These are phyloP conservation scores for Taphrina communis DNA, from an alignment of 1,139 yeast species.

Conservation along the genomic window DNA sequence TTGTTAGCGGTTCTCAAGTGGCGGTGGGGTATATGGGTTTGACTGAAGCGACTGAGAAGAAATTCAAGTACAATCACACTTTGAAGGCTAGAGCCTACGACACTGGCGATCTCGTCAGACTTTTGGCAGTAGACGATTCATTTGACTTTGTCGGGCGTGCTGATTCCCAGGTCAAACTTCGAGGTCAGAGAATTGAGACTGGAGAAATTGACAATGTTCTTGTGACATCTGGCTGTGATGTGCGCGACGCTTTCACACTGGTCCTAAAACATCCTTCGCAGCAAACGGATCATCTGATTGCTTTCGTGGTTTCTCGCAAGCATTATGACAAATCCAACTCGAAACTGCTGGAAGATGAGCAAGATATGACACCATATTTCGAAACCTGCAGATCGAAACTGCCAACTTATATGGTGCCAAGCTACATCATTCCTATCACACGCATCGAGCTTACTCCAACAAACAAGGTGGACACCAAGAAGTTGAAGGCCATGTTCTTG, in stretches of 20 bases:
- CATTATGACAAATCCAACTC: not conserved
- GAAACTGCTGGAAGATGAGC: not conserved
- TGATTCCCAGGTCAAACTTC: constrained; percentile 47
- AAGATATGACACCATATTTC: not conserved
- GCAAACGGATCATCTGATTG: constrained; percentile 45
- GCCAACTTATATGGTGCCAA: constrained; percentile 48
- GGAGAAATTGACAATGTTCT: constrained; percentile 47
- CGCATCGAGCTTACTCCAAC: constrained; percentile 46
- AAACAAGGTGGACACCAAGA: constrained; percentile 46
- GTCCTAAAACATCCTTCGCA: constrained; percentile 44
- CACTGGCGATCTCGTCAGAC: constrained; percentile 48
- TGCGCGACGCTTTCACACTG: constrained; percentile 44
- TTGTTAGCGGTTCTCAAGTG: constrained; percentile 47
- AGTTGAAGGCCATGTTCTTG: constrained; percentile 40
- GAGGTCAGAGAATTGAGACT: constrained; percentile 48
- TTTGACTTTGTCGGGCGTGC: constrained; percentile 47
- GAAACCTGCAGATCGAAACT: constrained; percentile 42
- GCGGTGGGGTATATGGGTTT: constrained; percentile 47
- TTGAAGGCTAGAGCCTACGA: constrained; percentile 43
- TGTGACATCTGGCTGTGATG: constrained; percentile 20
- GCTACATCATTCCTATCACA: constrained; percentile 44
- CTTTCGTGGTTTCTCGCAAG: constrained; percentile 41
- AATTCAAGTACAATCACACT: constrained; percentile 39
- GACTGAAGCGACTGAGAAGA: constrained; percentile 43
- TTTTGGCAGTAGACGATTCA: constrained; percentile 45